Evolutionary conservation across 139 green algal species (phyloP).

Genomic region (Chlamydomonas schloesseri): DNA sequence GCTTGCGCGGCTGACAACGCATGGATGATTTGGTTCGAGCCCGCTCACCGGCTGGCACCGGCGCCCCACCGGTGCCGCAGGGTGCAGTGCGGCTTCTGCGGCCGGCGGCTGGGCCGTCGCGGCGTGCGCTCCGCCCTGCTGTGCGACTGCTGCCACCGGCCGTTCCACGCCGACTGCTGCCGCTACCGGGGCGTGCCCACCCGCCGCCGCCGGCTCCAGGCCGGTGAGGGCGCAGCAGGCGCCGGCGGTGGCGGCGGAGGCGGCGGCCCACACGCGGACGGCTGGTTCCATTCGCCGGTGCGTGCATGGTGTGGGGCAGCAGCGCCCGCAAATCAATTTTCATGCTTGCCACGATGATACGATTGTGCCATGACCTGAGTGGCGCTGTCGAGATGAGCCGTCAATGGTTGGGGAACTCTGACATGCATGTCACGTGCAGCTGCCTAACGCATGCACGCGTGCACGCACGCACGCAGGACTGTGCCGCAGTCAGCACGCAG

Average conservation of each 20-base stretch:
- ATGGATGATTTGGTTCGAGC: too few relatives aligned
- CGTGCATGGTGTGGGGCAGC: too few relatives aligned
- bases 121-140: not conserved
- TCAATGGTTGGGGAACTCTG: too few relatives aligned
- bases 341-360: too few relatives aligned
- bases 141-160: conserved; percentile 38
- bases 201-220: not conserved
- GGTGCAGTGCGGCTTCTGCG: conserved; percentile 32
- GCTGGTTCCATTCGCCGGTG: too few relatives aligned
- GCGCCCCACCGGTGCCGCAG: too few relatives aligned
- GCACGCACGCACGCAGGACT: not conserved
- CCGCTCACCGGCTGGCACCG: too few relatives aligned
- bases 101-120: not conserved
- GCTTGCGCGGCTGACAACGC: too few relatives aligned
- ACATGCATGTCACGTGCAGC: too few relatives aligned
- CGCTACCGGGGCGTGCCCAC: conserved; percentile 1
- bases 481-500: not conserved
- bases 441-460: not conserved
- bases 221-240: not conserved
- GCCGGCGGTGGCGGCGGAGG: not conserved
- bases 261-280: not conserved
- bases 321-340: too few relatives aligned
- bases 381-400: too few relatives aligned
- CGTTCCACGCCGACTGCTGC: conserved; percentile 36
- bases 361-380: too few relatives aligned